Base-by-base conservation (phyloP, 768 basidiomycete species). In the Pleurotus pulmonarius region DNA sequence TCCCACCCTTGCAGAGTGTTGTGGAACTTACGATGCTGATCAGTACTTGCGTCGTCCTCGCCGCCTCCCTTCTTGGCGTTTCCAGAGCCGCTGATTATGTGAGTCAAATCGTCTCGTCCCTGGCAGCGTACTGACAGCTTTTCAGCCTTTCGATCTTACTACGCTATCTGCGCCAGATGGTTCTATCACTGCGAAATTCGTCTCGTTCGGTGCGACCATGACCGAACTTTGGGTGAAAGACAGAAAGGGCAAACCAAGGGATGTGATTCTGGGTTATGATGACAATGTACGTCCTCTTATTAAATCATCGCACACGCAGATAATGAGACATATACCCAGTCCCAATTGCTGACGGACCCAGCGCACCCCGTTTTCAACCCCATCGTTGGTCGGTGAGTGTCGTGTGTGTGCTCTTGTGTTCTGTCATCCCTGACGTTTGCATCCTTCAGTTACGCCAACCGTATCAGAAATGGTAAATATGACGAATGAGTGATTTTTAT, bases 191-290 rank as follows among this genome's bases (percentile, higher is more conserved):
- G 83, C 83, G 13, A 82, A 77, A 49, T 83, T 85, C 58, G 79
- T 85, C 12, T 76, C 78, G 2, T 73, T 81, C 55, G 83, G 84
- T 4, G 78, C 83, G 24, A 83, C 80, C 1, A 60, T 83, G 64
- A 81, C 81, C 2, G 76, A 82, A 58, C 65, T 85, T 3, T 80
- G 77, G 78, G 80, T 82, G 2, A 78, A 79, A 57, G 82, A 83
- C 63, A 80, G 72, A 64, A 59, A 69, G 54, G 78, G 79, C 3
- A 70, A 71, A n/a, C 57, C 70, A 4, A 69, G 78, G 46, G 82
- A 85, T 64, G 75, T 86, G 8, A 69, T 83, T n/a, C 69, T 83
- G 1, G 83, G 83, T 1, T 85, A 82, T 59, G 82, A 84, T 59
- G 77, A 83, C 60, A 79, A 77, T 55, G 78, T 78, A 48, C 56